Evolutionary conservation across 306 rosid species (phyloP).

Genomic region (Biancaea sappan): DNA sequence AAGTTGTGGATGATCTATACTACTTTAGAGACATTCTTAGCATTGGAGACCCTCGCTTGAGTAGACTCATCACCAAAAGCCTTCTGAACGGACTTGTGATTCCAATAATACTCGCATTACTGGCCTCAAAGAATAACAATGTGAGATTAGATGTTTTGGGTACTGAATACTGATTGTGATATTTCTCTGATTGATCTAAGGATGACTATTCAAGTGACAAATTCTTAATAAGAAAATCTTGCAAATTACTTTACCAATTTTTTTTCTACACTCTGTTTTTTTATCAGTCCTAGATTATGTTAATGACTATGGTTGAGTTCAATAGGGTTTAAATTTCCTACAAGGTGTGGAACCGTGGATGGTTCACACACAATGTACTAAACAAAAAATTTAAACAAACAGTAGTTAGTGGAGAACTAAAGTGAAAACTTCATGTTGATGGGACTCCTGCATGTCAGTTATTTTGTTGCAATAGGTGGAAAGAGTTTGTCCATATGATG

Average conservation of each 20-base stretch:
- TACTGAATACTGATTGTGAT: background rate
- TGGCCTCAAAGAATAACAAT: constrained; percentile 48
- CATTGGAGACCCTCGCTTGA: constrained; percentile 55
- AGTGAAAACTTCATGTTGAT: constrained; percentile 18
- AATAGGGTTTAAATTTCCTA: constrained; percentile 5
- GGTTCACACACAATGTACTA: background rate
- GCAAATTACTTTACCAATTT: constrained; percentile 31
- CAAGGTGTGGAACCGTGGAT: constrained; percentile 10
- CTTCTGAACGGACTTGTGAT: constrained; percentile 67
- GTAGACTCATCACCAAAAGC: constrained; percentile 55
- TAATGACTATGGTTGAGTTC: constrained; percentile 25
- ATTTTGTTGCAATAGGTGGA: background rate
- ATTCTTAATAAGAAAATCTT: constrained; percentile 13
- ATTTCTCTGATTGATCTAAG: background rate
- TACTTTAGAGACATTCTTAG: constrained; percentile 73
- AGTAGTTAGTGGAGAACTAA: constrained; percentile 10
- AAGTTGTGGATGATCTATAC: constrained; percentile 68
- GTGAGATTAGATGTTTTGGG: constrained; percentile 63
- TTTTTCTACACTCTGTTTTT: constrained; percentile 17
- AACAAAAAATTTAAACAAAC: background rate
- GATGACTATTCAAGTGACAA: background rate
- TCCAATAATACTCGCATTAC: constrained; percentile 59
- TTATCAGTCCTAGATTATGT: constrained; percentile 14
- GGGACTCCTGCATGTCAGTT: constrained; percentile 28
- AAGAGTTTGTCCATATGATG: constrained; percentile 21